Conservation (phyloP, 495 filamentous ascomycete species). For the Xanthoparmelia taractica region DNA sequence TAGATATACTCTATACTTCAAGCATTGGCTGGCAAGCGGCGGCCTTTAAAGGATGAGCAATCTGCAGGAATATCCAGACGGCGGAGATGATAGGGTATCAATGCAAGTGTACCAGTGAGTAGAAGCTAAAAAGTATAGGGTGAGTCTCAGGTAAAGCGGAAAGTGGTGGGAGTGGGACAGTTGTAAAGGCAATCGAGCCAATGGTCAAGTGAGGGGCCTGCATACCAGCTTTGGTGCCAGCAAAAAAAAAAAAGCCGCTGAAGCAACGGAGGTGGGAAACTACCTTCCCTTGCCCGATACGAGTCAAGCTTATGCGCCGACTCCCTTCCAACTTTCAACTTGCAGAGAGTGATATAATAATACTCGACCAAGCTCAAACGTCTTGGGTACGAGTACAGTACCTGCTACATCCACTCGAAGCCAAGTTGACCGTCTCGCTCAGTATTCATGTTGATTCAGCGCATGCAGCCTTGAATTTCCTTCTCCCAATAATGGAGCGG, state of each 20-base stretch:
- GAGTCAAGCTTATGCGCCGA: conserved; percentile 21
- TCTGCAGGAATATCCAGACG: neutral
- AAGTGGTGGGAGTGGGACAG: conserved; percentile 23
- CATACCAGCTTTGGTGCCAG: conserved; percentile 20
- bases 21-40: conserved; percentile 1
- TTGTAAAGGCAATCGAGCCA: conserved; percentile 23
- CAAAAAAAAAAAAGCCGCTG: conserved; percentile 21
- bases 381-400: neutral
- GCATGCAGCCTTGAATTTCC: neutral
- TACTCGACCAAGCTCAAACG: neutral
- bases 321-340: neutral
- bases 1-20: neutral
- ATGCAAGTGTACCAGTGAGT: conserved; percentile 3
- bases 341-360: conserved; percentile 2
- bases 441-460: neutral
- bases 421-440: neutral
- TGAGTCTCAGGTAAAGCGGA: conserved; percentile 22
- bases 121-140: conserved; percentile 8
- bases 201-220: conserved; percentile 20
- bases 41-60: neutral
- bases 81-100: conserved; percentile 1
- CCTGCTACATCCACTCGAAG: neutral
- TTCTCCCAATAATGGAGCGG: neutral
- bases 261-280: conserved; percentile 11
- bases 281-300: conserved; percentile 18